These are phyloP conservation scores for Salvia miltiorrhiza DNA, from an alignment of 257 asterid genomes.

Conservation along the genomic window DNA sequence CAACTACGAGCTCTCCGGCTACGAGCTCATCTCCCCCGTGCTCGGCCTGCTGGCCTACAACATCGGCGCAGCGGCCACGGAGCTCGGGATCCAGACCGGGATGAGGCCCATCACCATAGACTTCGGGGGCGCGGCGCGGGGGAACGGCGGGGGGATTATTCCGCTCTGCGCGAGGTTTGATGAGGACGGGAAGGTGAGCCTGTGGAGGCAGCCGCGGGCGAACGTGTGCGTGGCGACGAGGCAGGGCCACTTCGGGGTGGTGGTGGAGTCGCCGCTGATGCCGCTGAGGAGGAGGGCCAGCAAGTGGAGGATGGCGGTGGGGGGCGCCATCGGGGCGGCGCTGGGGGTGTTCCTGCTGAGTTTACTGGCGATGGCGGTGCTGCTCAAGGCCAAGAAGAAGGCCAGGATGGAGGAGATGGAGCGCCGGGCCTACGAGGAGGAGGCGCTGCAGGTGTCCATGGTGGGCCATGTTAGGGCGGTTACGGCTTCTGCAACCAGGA, in stretches of 20 bases:
- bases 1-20: slow-evolving; percentile 67
- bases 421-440: slow-evolving; percentile 91
- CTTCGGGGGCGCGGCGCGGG: slow-evolving; percentile 31
- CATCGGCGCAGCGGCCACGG: slow-evolving; percentile 32
- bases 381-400: slow-evolving; percentile 74
- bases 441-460: slow-evolving; percentile 92
- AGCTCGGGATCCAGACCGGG: slow-evolving; percentile 38
- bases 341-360: slow-evolving; percentile 65
- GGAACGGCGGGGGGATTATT: slow-evolving; percentile 33
- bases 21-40: slow-evolving; percentile 67
- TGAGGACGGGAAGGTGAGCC: slow-evolving; percentile 51
- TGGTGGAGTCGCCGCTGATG: slow-evolving; percentile 67
- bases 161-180: slow-evolving; percentile 83
- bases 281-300: slow-evolving; percentile 45
- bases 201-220: slow-evolving; percentile 37
- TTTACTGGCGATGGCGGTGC: slow-evolving; percentile 59
- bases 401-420: slow-evolving; percentile 81
- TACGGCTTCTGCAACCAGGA: slow-evolving; percentile 63
- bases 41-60: slow-evolving; percentile 69
- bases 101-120: slow-evolving; percentile 56
- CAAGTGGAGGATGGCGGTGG: slow-evolving; percentile 55
- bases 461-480: slow-evolving; percentile 91
- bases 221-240: slow-evolving; percentile 46
- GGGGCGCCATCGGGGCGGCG: slow-evolving; percentile 65
- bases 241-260: slow-evolving; percentile 80